Percentiles rank a stretch among this genome's conserved stretches.
Conservation (phyloP, 2,329 filamentous ascomycete genomes). For the Colletotrichum australisinense region DNA sequence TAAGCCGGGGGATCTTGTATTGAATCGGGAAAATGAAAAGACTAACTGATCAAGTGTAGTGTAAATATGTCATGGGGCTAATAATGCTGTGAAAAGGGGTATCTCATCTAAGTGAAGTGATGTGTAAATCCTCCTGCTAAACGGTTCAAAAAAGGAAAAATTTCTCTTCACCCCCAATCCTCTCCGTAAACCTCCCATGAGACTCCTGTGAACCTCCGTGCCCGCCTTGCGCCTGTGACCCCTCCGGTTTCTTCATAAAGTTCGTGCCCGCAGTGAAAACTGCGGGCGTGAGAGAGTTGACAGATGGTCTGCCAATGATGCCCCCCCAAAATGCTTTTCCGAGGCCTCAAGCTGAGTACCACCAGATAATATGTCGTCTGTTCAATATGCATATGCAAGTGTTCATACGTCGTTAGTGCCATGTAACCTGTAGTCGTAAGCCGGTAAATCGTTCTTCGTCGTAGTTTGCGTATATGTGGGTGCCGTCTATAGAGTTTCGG, state of each 20-base stretch:
- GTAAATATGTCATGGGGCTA: conserved; percentile 19
- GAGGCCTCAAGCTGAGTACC: not conserved
- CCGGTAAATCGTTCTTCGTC: conserved; percentile 9
- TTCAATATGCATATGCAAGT: not conserved
- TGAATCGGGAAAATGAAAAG: conserved; percentile 8
- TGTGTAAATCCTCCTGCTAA: conserved; percentile 27
- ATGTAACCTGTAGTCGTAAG: conserved; percentile 19
- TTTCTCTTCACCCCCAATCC: not conserved
- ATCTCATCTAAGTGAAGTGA: conserved; percentile 53
- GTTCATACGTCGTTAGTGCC: conserved; percentile 13
- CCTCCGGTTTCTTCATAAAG: not conserved
- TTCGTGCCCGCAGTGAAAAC: not conserved
- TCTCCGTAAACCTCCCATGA: not conserved
- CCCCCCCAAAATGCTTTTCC: not conserved
- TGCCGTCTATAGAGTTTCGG: not conserved
- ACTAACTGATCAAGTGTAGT: conserved; percentile 1
- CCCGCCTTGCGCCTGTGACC: not conserved
- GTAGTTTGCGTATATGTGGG: not conserved
- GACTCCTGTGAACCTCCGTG: too few relatives aligned
- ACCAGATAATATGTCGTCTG: not conserved
- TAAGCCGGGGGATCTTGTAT: not conserved
- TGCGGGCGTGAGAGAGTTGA: not conserved
- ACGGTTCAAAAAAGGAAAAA: not conserved
- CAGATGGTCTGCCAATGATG: not conserved
- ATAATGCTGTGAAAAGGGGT: conserved; percentile 46